Evolutionary conservation across 371 early-diverging fungal genomes (phyloP).

Genomic region (Mucor velutinosus): DNA sequence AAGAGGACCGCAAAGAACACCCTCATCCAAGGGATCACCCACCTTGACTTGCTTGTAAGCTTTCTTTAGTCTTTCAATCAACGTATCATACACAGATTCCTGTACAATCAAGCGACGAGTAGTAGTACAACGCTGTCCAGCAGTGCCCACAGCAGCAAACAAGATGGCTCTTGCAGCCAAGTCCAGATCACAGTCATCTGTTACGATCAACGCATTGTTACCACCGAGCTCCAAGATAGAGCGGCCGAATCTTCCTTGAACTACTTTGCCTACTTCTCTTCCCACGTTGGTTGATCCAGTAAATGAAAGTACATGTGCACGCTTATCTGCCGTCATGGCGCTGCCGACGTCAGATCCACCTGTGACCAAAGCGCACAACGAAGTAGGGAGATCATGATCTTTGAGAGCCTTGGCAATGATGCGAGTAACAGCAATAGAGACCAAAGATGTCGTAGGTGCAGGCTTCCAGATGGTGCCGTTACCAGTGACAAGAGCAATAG

Average conservation of each 20-base stretch:
- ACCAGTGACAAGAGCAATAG: constrained; percentile 90
- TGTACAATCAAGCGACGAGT: constrained; percentile 94
- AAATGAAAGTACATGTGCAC: constrained; percentile 85
- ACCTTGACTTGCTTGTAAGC: constrained; percentile 91
- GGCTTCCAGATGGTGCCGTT: constrained; percentile 95
- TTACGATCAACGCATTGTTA: constrained; percentile 95
- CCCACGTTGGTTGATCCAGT: constrained; percentile 89
- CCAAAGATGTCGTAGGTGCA: constrained; percentile 89
- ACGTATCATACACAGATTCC: constrained; percentile 85
- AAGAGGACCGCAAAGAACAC: constrained; percentile 92
- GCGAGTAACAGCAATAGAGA: constrained; percentile 89
- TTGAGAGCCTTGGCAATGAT: constrained; percentile 85
- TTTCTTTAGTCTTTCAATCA: constrained; percentile 76
- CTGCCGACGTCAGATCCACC: constrained; percentile 92
- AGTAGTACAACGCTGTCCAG: constrained; percentile 97
- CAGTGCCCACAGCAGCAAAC: constrained; percentile 97
- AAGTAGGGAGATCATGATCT: constrained; percentile 84
- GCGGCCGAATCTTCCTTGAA: constrained; percentile 90
- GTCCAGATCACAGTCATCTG: constrained; percentile 93
- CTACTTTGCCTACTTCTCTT: constrained; percentile 72
- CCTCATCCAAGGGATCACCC: constrained; percentile 86
- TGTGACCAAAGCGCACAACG: constrained; percentile 85
- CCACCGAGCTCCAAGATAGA: constrained; percentile 92
- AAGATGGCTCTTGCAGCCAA: constrained; percentile 88
- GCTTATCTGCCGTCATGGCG: constrained; percentile 70